These are phyloP conservation scores for Pseudogymnoascus sp. DNA, from an alignment of 2,329 filamentous ascomycete genomes.

Conservation along the genomic window DNA sequence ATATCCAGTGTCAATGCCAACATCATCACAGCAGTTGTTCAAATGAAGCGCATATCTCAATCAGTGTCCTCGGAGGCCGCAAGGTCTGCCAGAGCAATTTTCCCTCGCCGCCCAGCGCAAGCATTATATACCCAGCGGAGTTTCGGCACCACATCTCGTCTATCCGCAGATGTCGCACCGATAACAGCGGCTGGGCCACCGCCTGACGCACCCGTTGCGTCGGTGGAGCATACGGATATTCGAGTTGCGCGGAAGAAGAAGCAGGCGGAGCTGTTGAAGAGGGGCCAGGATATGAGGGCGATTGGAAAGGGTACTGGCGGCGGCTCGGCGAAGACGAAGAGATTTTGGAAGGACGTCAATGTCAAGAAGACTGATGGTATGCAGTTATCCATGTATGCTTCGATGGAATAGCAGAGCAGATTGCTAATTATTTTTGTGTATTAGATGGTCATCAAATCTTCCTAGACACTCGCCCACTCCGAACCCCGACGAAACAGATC, in stretches of 20 bases:
- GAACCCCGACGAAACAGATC: slow-evolving; percentile 67
- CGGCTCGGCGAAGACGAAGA: slow-evolving; percentile 46
- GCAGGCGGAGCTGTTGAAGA: slow-evolving; percentile 50
- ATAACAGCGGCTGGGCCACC: slow-evolving; percentile 54
- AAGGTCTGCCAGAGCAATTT: slow-evolving; percentile 14
- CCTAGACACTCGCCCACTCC: slow-evolving; percentile 73
- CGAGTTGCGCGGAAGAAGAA: slow-evolving; percentile 45
- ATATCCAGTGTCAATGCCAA: not conserved
- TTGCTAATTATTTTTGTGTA: slow-evolving; percentile 10
- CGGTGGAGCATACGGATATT: slow-evolving; percentile 29
- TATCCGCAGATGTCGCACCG: slow-evolving; percentile 31
- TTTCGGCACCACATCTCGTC: slow-evolving; percentile 23
- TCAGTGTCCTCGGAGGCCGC: slow-evolving; percentile 13
- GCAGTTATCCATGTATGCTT: slow-evolving; percentile 14
- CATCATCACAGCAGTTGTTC: not conserved
- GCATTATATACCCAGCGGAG: slow-evolving; percentile 15
- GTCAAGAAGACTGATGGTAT: slow-evolving; percentile 62
- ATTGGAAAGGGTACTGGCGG: slow-evolving; percentile 32
- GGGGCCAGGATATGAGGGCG: slow-evolving; percentile 43
- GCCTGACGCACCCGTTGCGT: slow-evolving; percentile 47
- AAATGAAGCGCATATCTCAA: slow-evolving; percentile 28
- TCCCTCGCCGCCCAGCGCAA: not conserved
- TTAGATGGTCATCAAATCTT: slow-evolving; percentile 47
- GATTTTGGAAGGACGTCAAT: slow-evolving; percentile 84
- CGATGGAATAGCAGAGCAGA: not conserved